Evolutionary conservation across 2,329 filamentous ascomycete genomes (phyloP).

Genomic region (Colletotrichum eremochloae): DNA sequence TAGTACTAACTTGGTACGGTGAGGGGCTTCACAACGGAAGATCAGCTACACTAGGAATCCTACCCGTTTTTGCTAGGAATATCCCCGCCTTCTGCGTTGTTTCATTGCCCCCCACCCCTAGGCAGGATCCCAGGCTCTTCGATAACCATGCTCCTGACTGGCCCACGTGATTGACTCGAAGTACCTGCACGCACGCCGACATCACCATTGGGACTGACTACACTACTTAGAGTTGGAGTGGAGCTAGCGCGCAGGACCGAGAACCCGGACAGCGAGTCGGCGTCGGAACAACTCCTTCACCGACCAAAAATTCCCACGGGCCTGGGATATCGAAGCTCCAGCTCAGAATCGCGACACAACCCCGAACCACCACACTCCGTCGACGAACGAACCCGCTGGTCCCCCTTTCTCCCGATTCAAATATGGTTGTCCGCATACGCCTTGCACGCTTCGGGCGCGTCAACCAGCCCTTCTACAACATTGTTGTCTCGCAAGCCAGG

Average conservation of each 20-base stretch:
- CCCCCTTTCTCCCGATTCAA: constrained; percentile 42
- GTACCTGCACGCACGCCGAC: neutral
- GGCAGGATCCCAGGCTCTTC: neutral
- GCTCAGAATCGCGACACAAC: constrained; percentile 10
- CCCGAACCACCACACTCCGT: neutral
- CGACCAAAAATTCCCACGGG: constrained; percentile 35
- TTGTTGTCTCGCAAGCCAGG: constrained; percentile 94
- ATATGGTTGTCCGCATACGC: constrained; percentile 94
- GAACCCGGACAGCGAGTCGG: neutral
- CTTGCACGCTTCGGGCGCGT: constrained; percentile 92
- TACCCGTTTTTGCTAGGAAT: neutral
- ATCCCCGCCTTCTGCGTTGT: constrained; percentile 1
- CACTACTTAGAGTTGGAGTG: neutral
- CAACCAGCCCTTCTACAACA: constrained; percentile 96
- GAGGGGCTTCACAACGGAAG: neutral
- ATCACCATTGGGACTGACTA: neutral
- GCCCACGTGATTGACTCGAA: neutral
- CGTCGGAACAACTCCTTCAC: neutral
- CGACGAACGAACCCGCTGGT: neutral
- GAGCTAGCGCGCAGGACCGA: constrained; percentile 2
- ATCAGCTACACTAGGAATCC: neutral
- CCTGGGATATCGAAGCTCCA: constrained; percentile 2
- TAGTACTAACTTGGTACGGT: neutral
- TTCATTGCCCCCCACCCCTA: neutral
- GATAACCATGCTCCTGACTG: neutral